A percentile compares a stretch with the other conserved stretches of the same genome.
phyloP scores from a whole-genome alignment of 805 yeast genomes.

The Myxozyma geophila region DNA sequence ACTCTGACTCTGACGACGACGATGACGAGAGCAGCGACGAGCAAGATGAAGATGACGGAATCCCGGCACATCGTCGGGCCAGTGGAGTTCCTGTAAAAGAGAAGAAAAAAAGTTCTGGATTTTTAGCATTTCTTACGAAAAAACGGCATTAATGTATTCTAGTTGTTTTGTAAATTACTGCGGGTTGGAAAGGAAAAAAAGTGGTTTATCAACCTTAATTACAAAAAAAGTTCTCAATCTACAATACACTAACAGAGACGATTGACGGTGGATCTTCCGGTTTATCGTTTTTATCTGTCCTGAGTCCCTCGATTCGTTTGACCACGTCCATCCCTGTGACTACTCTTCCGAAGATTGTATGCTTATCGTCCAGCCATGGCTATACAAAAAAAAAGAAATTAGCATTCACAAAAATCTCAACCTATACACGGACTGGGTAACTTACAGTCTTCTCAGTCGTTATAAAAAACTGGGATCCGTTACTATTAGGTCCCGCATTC shows the following conservation, averaged over 20 bases:
- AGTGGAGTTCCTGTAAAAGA: slow-evolving; percentile 11
- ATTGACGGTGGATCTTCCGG: slow-evolving; percentile 49
- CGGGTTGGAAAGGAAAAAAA: neutral
- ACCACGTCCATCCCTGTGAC: slow-evolving; percentile 56
- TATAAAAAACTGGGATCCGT: slow-evolving; percentile 65
- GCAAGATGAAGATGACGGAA: slow-evolving; percentile 20
- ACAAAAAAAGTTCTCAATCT: neutral
- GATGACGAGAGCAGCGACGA: neutral
- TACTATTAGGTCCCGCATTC: slow-evolving; percentile 61
- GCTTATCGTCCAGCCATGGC: slow-evolving; percentile 59
- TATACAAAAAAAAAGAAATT: neutral
- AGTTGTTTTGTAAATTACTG: neutral
- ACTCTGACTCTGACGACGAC: slow-evolving; percentile 9
- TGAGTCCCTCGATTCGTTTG: slow-evolving; percentile 53
- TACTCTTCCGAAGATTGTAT: slow-evolving; percentile 62
- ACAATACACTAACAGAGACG: slow-evolving; percentile 26
- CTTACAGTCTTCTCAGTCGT: slow-evolving; percentile 56
- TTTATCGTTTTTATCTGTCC: slow-evolving; percentile 52
- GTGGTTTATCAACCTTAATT: neutral
- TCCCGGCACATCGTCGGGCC: slow-evolving; percentile 28
- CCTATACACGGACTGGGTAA: no score
- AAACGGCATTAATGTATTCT: no score
- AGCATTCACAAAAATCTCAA: no score
- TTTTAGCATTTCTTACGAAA: slow-evolving; percentile 20
- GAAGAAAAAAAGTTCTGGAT: slow-evolving; percentile 27